Conservation (phyloP, 352 stramenopile species). For the Phytophthora cactorum region DNA sequence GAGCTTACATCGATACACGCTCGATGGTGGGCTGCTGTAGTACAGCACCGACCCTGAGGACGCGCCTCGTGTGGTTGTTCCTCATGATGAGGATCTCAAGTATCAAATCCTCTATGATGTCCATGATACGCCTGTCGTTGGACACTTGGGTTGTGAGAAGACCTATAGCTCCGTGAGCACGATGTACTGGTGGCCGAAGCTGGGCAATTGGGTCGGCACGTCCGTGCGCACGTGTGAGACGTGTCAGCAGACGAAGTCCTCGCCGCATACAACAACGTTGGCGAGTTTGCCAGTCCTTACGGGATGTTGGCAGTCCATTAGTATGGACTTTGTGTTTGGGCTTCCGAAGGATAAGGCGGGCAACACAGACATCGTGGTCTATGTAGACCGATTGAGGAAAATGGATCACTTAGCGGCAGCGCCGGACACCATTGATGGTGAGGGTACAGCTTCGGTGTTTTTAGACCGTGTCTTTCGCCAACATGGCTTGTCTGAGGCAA, state of each 20-base stretch:
- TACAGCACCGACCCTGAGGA: no score
- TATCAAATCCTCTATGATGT: no score
- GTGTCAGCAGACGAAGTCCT: slow-evolving; percentile 8
- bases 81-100: no score
- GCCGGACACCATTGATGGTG: neutral
- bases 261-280: neutral
- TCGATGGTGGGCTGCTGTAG: no score
- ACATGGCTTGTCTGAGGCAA: neutral
- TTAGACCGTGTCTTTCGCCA: neutral
- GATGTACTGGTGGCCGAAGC: slow-evolving; percentile 5
- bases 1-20: no score
- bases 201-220: slow-evolving; percentile 21
- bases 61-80: no score
- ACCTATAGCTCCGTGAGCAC: no score
- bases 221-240: slow-evolving; percentile 23
- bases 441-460: neutral
- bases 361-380: slow-evolving; percentile 2
- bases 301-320: neutral
- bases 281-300: neutral
- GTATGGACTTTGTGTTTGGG: slow-evolving; percentile 6
- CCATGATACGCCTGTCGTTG: no score
- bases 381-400: slow-evolving; percentile 20
- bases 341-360: neutral
- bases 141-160: no score
- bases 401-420: slow-evolving; percentile 12